Percentiles rank a stretch among this genome's conserved stretches.
These are phyloP conservation scores for Apophysomyces sp. DNA, from an alignment of 371 early-diverging fungal genomes.

Conservation along the genomic window DNA sequence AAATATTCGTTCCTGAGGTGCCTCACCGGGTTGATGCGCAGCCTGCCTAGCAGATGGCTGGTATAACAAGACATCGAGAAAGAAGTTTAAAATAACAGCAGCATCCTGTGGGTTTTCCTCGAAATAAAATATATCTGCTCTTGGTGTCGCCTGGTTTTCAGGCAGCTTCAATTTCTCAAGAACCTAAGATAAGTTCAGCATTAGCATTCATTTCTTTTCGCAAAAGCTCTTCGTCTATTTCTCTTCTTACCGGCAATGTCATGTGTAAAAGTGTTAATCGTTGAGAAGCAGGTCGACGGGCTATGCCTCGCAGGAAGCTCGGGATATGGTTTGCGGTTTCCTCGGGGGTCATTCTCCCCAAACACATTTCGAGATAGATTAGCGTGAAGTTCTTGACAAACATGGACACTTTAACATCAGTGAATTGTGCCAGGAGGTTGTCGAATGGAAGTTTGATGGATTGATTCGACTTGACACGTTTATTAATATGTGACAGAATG, in stretches of 20 bases:
- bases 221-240: background rate
- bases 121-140: constrained; percentile 58
- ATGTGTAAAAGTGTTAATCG: constrained; percentile 64
- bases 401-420: constrained; percentile 29
- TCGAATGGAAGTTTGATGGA: constrained; percentile 64
- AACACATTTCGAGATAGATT: constrained; percentile 76
- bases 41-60: constrained; percentile 31
- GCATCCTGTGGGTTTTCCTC: constrained; percentile 53
- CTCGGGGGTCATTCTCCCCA: constrained; percentile 44
- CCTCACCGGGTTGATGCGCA: constrained; percentile 10
- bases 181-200: constrained; percentile 27
- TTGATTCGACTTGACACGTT: constrained; percentile 66
- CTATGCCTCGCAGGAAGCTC: constrained; percentile 55
- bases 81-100: constrained; percentile 50
- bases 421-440: constrained; percentile 53
- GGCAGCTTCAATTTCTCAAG: constrained; percentile 53
- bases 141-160: constrained; percentile 42
- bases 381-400: constrained; percentile 73
- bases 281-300: constrained; percentile 54
- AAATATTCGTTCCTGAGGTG: constrained; percentile 9
- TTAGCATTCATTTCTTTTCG: background rate
- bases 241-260: constrained; percentile 55
- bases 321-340: constrained; percentile 50
- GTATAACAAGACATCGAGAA: constrained; percentile 71
- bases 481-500: constrained; percentile 81